Base-by-base conservation (phyloP, 768 basidiomycete species). In the Pleurotus platypus region DNA sequence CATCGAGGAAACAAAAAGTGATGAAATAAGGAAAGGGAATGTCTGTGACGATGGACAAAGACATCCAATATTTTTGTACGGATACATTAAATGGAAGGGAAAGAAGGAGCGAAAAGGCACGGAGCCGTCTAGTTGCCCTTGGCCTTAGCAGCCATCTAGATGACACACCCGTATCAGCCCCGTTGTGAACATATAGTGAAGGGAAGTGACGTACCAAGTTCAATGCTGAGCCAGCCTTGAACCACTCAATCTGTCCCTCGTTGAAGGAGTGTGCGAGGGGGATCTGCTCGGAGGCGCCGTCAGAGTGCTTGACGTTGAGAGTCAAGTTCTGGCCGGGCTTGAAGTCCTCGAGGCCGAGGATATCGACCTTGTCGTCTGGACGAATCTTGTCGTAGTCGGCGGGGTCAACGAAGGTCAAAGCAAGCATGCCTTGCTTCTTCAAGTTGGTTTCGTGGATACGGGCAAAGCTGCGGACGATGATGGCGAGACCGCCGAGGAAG, bases 341-440 rank as follows among this genome's bases (percentile, higher is more conserved):
- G 72, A 99, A 97, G 60, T 76, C 78, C 69, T 94, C 87, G 54
- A 99, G 78, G 49, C 95, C 96, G 57, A 89, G 72, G 70, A 99
- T 93, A 69, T 89, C 87, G 59, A 98, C 87, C 68, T 83, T 86
- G 79, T 99, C 97, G 62, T 80, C 79, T 7, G 95, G 91, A 68
- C 80, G 81, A 64, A 98, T 71, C 80, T 90, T 94, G 70, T 98
- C 93, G 72, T 99, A 99, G 74, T 98, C 95, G 62, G 84, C 92
- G 13, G 90, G 83, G 75, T 98, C 84, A 59, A 74, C 90, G 69
- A 98, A 97, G 59, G 94, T 97, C 64, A 98, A 79, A 2, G 94
- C 94, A 60, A 98, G 91, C 92, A 96, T 94, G 65, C 94, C 94
- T 78, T 98, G 95, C 85, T 98, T 98, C 89, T 98, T 98, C 85